Conservation (phyloP, 768 basidiomycete genomes). For the Russula foetens region DNA sequence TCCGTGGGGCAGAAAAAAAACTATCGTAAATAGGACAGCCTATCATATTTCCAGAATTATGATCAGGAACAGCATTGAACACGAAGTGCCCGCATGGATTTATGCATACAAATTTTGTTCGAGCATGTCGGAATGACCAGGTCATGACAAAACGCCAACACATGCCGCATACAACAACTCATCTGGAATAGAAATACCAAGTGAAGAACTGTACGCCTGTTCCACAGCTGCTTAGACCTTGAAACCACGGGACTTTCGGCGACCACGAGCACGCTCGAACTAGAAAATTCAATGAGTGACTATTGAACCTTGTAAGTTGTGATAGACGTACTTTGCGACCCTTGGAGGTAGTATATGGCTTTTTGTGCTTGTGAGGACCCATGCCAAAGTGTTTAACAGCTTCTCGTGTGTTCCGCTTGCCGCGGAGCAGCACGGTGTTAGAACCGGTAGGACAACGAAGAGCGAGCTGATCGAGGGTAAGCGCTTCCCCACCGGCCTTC, state of each 20-base stretch:
- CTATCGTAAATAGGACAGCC: background rate
- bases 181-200: conserved; percentile 20
- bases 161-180: conserved; percentile 29
- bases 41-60: background rate
- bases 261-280: conserved; percentile 98
- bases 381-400: conserved; percentile 98
- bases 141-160: conserved; percentile 16
- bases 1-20: conserved; percentile 13
- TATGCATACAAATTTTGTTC: conserved; percentile 18
- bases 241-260: conserved; percentile 97
- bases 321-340: conserved; percentile 71
- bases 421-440: conserved; percentile 90
- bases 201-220: conserved; percentile 27
- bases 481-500: conserved; percentile 87
- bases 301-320: background rate
- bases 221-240: conserved; percentile 62
- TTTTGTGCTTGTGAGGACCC: conserved; percentile 98
- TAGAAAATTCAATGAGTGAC: conserved; percentile 22
- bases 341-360: conserved; percentile 92
- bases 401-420: conserved; percentile 89
- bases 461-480: conserved; percentile 97
- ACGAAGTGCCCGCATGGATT: conserved; percentile 3
- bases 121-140: background rate
- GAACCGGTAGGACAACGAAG: conserved; percentile 88
- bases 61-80: background rate